phyloP scores from a whole-genome alignment of 2,329 filamentous ascomycete genomes.

The Pseudogymnoascus sp. region DNA sequence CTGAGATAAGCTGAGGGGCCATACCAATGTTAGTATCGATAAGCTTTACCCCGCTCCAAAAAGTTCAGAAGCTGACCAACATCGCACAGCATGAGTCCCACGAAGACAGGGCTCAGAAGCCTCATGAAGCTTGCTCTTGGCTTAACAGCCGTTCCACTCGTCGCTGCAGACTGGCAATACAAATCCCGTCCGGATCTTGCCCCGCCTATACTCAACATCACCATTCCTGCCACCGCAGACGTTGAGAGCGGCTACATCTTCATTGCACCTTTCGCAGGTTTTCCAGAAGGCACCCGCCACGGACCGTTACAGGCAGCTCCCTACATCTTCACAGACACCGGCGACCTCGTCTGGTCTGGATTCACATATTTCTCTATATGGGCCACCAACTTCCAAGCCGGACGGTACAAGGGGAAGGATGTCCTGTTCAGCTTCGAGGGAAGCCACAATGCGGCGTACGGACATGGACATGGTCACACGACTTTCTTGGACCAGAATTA shows the following conservation, averaged over 20 bases:
- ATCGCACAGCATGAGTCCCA: background rate
- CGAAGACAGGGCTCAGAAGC: background rate
- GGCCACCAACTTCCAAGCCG: slow-evolving; percentile 45
- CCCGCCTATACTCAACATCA: slow-evolving; percentile 39
- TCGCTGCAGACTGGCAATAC: slow-evolving; percentile 39
- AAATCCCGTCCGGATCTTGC: slow-evolving; percentile 41
- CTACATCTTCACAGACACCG: slow-evolving; percentile 49
- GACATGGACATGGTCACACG: slow-evolving; percentile 47
- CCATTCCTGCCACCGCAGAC: slow-evolving; percentile 34
- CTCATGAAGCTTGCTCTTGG: background rate
- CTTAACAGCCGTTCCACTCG: background rate
- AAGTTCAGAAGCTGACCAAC: background rate
- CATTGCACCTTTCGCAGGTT: slow-evolving; percentile 33
- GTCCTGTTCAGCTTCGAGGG: slow-evolving; percentile 49
- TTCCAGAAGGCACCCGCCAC: slow-evolving; percentile 33
- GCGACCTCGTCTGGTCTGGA: slow-evolving; percentile 51
- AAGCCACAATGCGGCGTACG: slow-evolving; percentile 43
- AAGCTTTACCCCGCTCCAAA: background rate
- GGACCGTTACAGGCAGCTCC: slow-evolving; percentile 45
- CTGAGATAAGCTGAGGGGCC: background rate
- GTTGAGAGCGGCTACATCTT: slow-evolving; percentile 40
- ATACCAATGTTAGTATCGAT: background rate
- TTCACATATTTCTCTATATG: slow-evolving; percentile 46
- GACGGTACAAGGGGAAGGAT: slow-evolving; percentile 43
- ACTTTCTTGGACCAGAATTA: slow-evolving; percentile 48